Evolutionary conservation across 2,329 filamentous ascomycete genomes (phyloP).

Genomic region (Alternaria sp.): DNA sequence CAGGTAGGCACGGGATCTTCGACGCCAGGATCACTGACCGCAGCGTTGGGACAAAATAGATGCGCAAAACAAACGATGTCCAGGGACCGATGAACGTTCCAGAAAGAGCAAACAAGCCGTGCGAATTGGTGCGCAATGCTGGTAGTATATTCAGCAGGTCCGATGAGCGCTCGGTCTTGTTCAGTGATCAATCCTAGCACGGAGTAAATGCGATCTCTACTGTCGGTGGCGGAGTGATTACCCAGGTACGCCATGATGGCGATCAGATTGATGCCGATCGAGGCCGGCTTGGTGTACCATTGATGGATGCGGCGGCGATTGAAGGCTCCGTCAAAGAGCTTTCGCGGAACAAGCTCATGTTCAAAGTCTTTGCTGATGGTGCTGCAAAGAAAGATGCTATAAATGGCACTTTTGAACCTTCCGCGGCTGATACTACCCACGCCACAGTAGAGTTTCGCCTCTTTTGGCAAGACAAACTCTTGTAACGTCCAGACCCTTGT

Average conservation of each 20-base stretch:
- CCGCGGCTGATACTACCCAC: slow-evolving; percentile 27
- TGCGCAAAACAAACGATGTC: slow-evolving; percentile 43
- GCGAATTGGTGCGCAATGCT: slow-evolving; percentile 22
- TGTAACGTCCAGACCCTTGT: slow-evolving; percentile 40
- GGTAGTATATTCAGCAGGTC: slow-evolving; percentile 32
- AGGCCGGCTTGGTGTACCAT: slow-evolving; percentile 23
- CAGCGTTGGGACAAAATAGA: slow-evolving; percentile 33
- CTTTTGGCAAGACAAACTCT: slow-evolving; percentile 38
- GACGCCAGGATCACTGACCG: slow-evolving; percentile 14
- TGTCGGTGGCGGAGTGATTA: slow-evolving; percentile 36
- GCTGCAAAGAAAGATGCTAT: slow-evolving; percentile 38
- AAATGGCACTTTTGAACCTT: slow-evolving; percentile 38
- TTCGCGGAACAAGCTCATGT: slow-evolving; percentile 32
- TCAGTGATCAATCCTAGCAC: slow-evolving; percentile 36
- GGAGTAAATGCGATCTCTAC: slow-evolving; percentile 39
- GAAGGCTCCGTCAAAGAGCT: slow-evolving; percentile 36
- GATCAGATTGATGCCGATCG: slow-evolving; percentile 29
- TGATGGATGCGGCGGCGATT: slow-evolving; percentile 40
- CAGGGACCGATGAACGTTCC: slow-evolving; percentile 27
- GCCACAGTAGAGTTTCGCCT: slow-evolving; percentile 37
- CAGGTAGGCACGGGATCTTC: slow-evolving; percentile 29
- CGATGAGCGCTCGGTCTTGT: slow-evolving; percentile 30
- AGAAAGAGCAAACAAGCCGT: slow-evolving; percentile 38
- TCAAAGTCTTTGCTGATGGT: slow-evolving; percentile 29
- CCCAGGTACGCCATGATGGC: slow-evolving; percentile 40